These are phyloP conservation scores for Serendipita sp. DNA, from an alignment of 768 basidiomycete genomes.

Conservation along the genomic window DNA sequence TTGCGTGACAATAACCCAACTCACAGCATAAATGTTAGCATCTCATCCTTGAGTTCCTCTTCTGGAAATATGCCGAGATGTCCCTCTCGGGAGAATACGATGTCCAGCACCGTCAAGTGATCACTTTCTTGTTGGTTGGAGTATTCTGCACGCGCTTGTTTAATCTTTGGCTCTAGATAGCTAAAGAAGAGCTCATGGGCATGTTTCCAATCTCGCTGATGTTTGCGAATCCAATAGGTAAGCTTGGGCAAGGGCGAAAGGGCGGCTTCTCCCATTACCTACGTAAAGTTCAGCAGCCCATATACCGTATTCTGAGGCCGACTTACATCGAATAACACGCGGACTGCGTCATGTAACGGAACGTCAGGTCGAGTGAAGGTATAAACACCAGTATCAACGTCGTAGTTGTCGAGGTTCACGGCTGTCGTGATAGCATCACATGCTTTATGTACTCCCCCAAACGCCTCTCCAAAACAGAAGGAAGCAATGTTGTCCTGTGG, in stretches of 20 bases:
- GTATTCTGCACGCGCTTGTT: background rate
- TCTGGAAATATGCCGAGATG: background rate
- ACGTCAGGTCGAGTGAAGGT: background rate
- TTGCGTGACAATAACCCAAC: background rate
- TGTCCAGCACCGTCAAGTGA: background rate
- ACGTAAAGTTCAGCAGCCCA: background rate
- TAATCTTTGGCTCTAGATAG: background rate
- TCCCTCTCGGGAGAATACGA: background rate
- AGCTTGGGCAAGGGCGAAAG: background rate
- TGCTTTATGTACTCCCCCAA: background rate
- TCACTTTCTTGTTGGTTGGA: background rate
- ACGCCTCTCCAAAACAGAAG: background rate
- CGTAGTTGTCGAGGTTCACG: background rate
- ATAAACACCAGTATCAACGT: background rate
- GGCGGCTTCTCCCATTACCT: slow-evolving; percentile 1
- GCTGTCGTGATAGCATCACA: background rate
- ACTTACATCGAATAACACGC: background rate
- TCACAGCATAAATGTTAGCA: slow-evolving; percentile 1
- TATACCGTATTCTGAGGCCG: background rate
- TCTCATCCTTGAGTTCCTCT: slow-evolving; percentile 3
- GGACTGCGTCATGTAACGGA: slow-evolving; percentile 1
- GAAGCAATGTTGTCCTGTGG: background rate
- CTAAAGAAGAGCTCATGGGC: slow-evolving; percentile 2
- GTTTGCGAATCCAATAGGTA: background rate
- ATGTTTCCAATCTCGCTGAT: background rate